Conservation (phyloP, 2,329 filamentous ascomycete genomes). For the Fusarium sp. region DNA sequence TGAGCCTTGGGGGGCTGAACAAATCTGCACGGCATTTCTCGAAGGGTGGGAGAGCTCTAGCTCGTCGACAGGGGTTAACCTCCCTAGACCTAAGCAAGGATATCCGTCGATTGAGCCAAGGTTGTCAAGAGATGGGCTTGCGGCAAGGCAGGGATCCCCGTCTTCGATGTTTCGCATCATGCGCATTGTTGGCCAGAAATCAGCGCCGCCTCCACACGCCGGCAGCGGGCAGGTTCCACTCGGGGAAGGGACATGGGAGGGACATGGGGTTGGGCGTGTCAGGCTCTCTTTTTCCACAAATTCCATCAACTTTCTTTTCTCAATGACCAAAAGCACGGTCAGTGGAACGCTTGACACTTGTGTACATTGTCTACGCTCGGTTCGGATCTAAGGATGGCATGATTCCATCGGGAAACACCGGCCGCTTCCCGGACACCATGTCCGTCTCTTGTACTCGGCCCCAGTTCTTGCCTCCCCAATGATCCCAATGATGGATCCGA, state of each 20-base stretch:
- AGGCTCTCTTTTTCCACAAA: background rate
- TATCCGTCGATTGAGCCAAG: conserved; percentile 10
- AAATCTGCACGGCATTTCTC: conserved; percentile 26
- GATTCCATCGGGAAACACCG: conserved; percentile 46
- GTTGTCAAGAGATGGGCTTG: conserved; percentile 16
- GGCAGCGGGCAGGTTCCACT: conserved; percentile 4
- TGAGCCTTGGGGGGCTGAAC: background rate
- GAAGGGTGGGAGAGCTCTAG: conserved; percentile 27
- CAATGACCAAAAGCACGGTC: background rate
- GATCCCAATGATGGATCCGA: background rate
- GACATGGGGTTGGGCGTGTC: background rate
- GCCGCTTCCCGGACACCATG: conserved; percentile 19
- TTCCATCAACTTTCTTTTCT: conserved; percentile 31
- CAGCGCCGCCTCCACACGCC: conserved; percentile 3
- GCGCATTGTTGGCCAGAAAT: conserved; percentile 14
- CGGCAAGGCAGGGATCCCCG: conserved; percentile 29
- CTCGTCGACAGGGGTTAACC: conserved; percentile 15
- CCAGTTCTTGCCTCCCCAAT: background rate
- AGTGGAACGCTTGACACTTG: conserved; percentile 6
- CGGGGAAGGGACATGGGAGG: conserved; percentile 6
- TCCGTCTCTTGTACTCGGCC: conserved; percentile 23
- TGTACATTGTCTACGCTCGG: conserved; percentile 18
- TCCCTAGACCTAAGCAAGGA: background rate
- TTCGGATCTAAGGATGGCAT: conserved; percentile 43
- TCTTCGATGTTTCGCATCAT: conserved; percentile 37